Conservation (phyloP, 164 flowering plant species). For the Dillenia turbinata region DNA sequence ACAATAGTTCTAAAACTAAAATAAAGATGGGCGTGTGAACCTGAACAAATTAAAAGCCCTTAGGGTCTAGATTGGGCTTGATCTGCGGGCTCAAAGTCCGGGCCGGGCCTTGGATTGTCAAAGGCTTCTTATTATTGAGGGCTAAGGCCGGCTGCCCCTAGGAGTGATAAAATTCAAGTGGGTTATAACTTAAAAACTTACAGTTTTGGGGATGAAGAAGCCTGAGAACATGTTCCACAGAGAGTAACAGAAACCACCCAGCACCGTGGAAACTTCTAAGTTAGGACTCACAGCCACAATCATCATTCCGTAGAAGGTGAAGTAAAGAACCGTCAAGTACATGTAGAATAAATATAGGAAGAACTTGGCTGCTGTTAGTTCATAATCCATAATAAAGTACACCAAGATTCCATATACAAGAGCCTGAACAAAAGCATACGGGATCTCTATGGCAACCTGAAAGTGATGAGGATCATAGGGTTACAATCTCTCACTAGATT, state of each 20-base stretch:
- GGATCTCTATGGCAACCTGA: constrained; percentile 49
- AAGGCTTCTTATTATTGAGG: no score
- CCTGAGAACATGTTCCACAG: constrained; percentile 57
- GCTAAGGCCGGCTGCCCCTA: no score
- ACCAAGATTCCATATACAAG: constrained; percentile 40
- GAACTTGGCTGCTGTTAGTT: constrained; percentile 56
- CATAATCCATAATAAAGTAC: constrained; percentile 59
- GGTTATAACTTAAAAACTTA: constrained; percentile 18
- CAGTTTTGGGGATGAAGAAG: constrained; percentile 53
- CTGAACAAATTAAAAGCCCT: no score
- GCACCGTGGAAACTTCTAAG: constrained; percentile 38
- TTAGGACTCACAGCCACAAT: constrained; percentile 62
- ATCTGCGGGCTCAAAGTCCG: no score
- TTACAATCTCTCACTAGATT: neutral
- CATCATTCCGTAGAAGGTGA: constrained; percentile 75
- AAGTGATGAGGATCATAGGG: neutral
- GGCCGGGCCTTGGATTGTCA: no score
- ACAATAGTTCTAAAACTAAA: no score
- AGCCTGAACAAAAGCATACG: constrained; percentile 40
- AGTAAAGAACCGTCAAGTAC: constrained; percentile 57
- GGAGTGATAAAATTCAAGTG: no score
- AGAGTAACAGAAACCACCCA: constrained; percentile 41
- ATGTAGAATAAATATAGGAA: constrained; percentile 61
- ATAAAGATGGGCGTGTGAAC: no score
- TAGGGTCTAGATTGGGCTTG: neutral